Evolutionary conservation across 805 yeast genomes (phyloP), one percentile per base, ranked within the genome.

Genomic region (Wickerhamiella azyma): DNA sequence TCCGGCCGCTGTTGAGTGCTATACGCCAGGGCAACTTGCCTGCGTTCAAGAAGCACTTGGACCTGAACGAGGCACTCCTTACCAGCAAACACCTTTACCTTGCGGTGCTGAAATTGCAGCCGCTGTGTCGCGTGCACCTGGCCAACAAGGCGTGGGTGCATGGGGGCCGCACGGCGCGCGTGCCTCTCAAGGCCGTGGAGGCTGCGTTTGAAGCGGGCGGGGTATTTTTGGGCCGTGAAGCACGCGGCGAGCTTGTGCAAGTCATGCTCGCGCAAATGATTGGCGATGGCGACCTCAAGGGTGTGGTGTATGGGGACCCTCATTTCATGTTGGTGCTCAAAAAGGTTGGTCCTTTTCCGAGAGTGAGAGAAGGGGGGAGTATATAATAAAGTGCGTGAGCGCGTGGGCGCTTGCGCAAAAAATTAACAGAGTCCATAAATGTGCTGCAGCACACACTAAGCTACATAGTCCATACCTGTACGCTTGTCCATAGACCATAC

Each of bases 281-380:
- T 9, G 13, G 37, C 10, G 36, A 42, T 2, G 57, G 57, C 18
- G 47, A 51, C n/a, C 49, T 54, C 13, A 50, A 53, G 36, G 59
- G 59, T 9, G 53, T 52, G 32, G 51, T 56, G 13, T 51, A 49
- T 33, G 52, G 53, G 17, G 51, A 43, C 13, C 33, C 33, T 13
- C 26, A 44, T 30, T 42, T 44, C 14, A 48, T 50, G n/a, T 21
- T 55, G 6, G 51, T 54, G 40, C 41, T 55, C 10, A 53, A 55
- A 40, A 46, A 45, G 17, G 39, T 43, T 21, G 42, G 46, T 28
- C 56, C 59, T 26, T 55, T 55, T 44, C 59, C 58, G 1, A 38
- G 26, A 2, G 37, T 55, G 1, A 35, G 48, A 38, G 29, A 19
- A 8, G 4, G 24, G 4, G 24, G 4, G 24, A n/a, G n/a, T n/a